Evolutionary conservation across 257 asterid genomes (phyloP).

Genomic region (Mitragyna speciosa): DNA sequence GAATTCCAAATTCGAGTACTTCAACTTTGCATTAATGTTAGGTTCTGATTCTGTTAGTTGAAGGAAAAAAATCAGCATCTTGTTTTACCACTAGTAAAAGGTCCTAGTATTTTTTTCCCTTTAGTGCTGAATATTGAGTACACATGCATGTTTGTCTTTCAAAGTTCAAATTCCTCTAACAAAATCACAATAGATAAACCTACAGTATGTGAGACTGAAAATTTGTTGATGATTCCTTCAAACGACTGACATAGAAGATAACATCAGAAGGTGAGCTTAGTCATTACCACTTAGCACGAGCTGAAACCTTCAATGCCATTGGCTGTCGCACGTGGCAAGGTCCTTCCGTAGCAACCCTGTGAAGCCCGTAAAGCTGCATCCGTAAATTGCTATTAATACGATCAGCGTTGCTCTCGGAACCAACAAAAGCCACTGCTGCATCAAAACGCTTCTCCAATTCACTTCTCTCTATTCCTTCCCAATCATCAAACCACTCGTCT

Average conservation of each 20-base stretch:
- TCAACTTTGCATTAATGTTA: too few species aligned
- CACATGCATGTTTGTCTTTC: neutral
- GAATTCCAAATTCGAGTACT: neutral
- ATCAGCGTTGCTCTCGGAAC: slow-evolving; percentile 35
- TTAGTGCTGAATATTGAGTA: neutral
- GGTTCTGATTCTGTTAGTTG: neutral
- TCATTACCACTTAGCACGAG: slow-evolving; percentile 65
- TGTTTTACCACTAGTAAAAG: neutral
- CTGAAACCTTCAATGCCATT: slow-evolving; percentile 52
- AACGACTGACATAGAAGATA: neutral
- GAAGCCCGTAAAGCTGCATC: slow-evolving; percentile 54
- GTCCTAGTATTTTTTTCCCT: neutral
- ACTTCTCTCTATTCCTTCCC: slow-evolving; percentile 79
- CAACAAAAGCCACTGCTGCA: slow-evolving; percentile 55
- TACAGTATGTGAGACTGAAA: neutral
- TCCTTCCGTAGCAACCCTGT: slow-evolving; percentile 58
- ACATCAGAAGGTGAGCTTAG: neutral
- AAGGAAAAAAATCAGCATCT: neutral
- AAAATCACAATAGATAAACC: neutral
- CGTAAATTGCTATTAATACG: slow-evolving; percentile 35
- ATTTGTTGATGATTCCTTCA: neutral
- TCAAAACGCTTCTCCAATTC: slow-evolving; percentile 64
- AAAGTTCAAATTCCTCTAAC: neutral
- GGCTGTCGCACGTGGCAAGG: slow-evolving; percentile 58
- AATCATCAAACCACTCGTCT: slow-evolving; percentile 44